phyloP scores from a whole-genome alignment of 2,329 filamentous ascomycete species.

The Cercospora citrullina region DNA sequence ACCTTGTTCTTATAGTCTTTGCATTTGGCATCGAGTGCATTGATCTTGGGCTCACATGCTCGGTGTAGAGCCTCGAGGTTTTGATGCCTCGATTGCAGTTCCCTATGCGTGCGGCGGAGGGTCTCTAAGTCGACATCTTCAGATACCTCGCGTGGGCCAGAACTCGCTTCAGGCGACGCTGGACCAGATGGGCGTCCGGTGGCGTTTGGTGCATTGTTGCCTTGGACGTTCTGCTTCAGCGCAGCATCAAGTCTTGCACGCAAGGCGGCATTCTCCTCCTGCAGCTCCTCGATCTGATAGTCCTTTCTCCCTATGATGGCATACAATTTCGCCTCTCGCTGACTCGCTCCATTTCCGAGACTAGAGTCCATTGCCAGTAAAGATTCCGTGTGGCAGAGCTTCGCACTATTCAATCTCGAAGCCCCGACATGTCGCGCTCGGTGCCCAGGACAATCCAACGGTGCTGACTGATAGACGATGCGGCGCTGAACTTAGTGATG shows the following conservation, averaged over 20 bases:
- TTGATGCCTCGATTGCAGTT: conserved; percentile 30
- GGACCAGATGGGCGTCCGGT: neutral
- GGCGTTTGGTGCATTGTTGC: neutral
- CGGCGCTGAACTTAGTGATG: neutral
- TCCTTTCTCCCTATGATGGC: conserved; percentile 12
- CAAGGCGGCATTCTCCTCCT: conserved; percentile 31
- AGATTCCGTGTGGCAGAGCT: neutral
- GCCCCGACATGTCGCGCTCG: conserved; percentile 1
- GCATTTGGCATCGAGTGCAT: conserved; percentile 25
- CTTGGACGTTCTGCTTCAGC: neutral
- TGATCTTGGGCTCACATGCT: conserved; percentile 10
- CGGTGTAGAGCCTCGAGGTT: conserved; percentile 32
- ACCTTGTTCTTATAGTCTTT: conserved; percentile 43
- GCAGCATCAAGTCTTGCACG: conserved; percentile 21
- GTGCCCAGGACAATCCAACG: neutral
- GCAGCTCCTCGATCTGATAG: conserved; percentile 25
- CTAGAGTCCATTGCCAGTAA: neutral
- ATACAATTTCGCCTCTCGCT: conserved; percentile 8
- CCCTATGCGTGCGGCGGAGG: conserved; percentile 35
- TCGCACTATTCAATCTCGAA: neutral
- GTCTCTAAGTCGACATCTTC: conserved; percentile 30
- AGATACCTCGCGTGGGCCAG: neutral
- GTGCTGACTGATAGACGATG: neutral
- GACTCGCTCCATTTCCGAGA: neutral
- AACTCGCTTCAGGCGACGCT: neutral